phyloP scores from a whole-genome alignment of 768 basidiomycete genomes.

The Auricularia cornea region DNA sequence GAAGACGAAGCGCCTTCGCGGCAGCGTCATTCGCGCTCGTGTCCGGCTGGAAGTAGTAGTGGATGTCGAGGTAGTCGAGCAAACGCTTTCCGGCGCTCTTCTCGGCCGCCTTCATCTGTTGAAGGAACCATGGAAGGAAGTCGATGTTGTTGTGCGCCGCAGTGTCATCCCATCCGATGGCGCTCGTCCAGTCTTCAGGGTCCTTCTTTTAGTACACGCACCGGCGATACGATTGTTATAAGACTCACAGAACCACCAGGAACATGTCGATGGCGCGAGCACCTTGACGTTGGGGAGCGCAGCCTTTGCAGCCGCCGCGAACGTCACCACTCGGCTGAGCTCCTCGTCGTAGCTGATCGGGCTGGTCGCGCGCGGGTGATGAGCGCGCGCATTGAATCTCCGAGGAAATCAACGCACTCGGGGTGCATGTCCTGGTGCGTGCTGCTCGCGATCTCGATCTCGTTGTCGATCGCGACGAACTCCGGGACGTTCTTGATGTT shows the following conservation, averaged over 20 bases:
- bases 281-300: slow-evolving; percentile 37
- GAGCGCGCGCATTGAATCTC: neutral
- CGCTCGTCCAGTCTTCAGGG: slow-evolving; percentile 44
- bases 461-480: slow-evolving; percentile 45
- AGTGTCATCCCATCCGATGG: slow-evolving; percentile 39
- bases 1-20: slow-evolving; percentile 41
- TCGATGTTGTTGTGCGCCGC: slow-evolving; percentile 44
- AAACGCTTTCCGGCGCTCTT: slow-evolving; percentile 31
- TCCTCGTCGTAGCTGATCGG: slow-evolving; percentile 46
- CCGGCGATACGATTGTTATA: slow-evolving; percentile 11
- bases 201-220: slow-evolving; percentile 22
- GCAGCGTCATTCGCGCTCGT: slow-evolving; percentile 45
- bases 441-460: slow-evolving; percentile 45
- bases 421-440: slow-evolving; percentile 56
- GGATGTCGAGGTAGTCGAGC: slow-evolving; percentile 49
- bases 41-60: slow-evolving; percentile 47
- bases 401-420: slow-evolving; percentile 19
- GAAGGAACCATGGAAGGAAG: slow-evolving; percentile 49
- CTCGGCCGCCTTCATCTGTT: slow-evolving; percentile 36
- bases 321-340: slow-evolving; percentile 35
- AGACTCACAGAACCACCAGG: slow-evolving; percentile 22
- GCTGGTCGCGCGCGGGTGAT: slow-evolving; percentile 13
- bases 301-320: slow-evolving; percentile 34
- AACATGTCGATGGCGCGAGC: slow-evolving; percentile 35
- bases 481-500: slow-evolving; percentile 40